Evolutionary conservation across 352 stramenopile species (phyloP).

Genomic region (Sclerospora graminicola): DNA sequence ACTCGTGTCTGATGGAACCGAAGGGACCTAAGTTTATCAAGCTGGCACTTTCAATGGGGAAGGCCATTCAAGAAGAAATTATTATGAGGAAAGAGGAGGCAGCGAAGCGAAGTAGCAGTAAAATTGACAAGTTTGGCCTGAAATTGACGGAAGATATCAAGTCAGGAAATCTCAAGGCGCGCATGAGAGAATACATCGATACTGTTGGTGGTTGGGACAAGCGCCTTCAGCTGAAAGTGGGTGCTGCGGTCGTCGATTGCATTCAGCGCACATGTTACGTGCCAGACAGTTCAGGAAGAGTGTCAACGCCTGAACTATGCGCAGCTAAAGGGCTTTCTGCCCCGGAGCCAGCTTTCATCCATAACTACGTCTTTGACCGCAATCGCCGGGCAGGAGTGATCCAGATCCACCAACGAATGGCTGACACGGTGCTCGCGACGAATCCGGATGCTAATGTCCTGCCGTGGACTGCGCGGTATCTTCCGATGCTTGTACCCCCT

Average conservation of each 20-base stretch:
- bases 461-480: conserved; percentile 78
- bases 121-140: conserved; percentile 22
- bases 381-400: conserved; percentile 75
- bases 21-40: conserved; percentile 78
- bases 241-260: conserved; percentile 64
- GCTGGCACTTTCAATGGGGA: conserved; percentile 58
- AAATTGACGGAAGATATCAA: conserved; percentile 20
- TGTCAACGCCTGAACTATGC: conserved; percentile 24
- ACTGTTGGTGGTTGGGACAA: conserved; percentile 80
- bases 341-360: conserved; percentile 46
- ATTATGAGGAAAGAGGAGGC: conserved; percentile 40
- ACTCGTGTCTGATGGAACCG: conserved; percentile 52
- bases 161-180: conserved; percentile 21
- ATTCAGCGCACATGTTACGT: conserved; percentile 76
- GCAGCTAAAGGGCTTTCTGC: conserved; percentile 16
- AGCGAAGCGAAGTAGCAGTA: conserved; percentile 15
- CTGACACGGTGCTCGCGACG: conserved; percentile 39
- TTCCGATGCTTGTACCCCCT: conserved; percentile 95
- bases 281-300: conserved; percentile 21
- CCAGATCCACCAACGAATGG: conserved; percentile 53
- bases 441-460: conserved; percentile 48
- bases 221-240: conserved; percentile 84
- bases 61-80: conserved; percentile 67
- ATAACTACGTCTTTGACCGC: conserved; percentile 74
- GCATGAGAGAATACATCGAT: conserved; percentile 60